Percentiles rank a stretch among this genome's conserved stretches.
These are phyloP conservation scores for Coemansia sp. DNA, from an alignment of 192 early-diverging fungal species.

Conservation along the genomic window DNA sequence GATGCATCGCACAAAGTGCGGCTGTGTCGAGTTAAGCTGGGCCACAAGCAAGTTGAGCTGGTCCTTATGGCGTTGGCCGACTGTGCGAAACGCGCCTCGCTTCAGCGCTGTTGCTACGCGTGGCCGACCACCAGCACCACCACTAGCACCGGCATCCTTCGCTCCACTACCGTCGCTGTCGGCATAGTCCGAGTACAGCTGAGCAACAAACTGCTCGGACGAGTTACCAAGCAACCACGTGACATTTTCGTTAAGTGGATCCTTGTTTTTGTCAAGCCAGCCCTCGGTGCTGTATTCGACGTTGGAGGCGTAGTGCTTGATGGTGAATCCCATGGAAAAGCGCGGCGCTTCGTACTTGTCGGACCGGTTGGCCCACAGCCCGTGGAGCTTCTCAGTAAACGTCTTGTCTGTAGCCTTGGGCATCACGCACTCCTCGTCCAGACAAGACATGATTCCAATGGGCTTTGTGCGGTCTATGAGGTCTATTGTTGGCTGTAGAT, in stretches of 20 bases:
- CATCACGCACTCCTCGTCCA: slow-evolving; percentile 99
- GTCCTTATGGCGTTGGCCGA: slow-evolving; percentile 93
- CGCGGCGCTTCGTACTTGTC: slow-evolving; percentile 84
- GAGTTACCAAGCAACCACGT: slow-evolving; percentile 84
- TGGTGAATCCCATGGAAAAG: slow-evolving; percentile 85
- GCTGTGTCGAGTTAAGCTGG: slow-evolving; percentile 86
- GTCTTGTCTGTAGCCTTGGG: slow-evolving; percentile 93
- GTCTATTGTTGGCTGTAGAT: slow-evolving; percentile 97
- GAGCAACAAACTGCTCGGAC: slow-evolving; percentile 72
- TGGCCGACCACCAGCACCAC: slow-evolving; percentile 6
- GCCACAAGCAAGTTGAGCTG: slow-evolving; percentile 86
- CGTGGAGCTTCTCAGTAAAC: slow-evolving; percentile 88
- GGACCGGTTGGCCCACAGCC: slow-evolving; percentile 83
- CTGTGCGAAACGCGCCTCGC: slow-evolving; percentile 90
- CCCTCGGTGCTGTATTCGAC: slow-evolving; percentile 89
- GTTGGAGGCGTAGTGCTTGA: slow-evolving; percentile 93
- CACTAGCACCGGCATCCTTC: not conserved
- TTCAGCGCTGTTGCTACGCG: slow-evolving; percentile 58
- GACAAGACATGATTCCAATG: slow-evolving; percentile 90
- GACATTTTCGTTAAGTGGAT: slow-evolving; percentile 94
- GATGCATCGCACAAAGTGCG: slow-evolving; percentile 99
- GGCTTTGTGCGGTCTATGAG: slow-evolving; percentile 98
- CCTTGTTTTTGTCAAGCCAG: slow-evolving; percentile 99
- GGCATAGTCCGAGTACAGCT: slow-evolving; percentile 80
- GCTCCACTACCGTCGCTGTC: slow-evolving; percentile 46